phyloP scores from a whole-genome alignment of 306 rosid genomes.

The Trifolium repens region DNA sequence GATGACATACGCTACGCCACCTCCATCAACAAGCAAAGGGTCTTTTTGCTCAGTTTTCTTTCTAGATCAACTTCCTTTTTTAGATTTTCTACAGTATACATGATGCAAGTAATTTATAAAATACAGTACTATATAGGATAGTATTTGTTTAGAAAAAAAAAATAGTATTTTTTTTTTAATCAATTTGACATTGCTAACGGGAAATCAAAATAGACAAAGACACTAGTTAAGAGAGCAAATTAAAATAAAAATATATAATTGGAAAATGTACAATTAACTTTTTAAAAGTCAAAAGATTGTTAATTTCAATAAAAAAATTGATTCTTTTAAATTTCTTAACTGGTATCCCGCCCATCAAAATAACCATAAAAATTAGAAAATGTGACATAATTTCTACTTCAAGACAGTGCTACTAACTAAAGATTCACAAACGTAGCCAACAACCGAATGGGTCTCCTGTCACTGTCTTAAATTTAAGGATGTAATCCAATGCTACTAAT shows the following conservation, averaged over 20 bases:
- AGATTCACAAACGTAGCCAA: not conserved
- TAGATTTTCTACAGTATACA: not conserved
- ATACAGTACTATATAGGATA: not conserved
- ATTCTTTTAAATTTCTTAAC: too few relatives aligned
- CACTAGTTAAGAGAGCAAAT: too few relatives aligned
- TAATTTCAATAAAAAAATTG: too few relatives aligned
- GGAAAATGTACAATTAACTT: too few relatives aligned
- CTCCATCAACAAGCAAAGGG: conserved; percentile 37
- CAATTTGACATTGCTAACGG: not conserved
- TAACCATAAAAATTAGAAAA: not conserved
- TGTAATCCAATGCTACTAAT: not conserved
- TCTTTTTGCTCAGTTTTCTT: conserved; percentile 27
- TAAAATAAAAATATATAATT: too few relatives aligned
- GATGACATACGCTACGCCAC: conserved; percentile 42
- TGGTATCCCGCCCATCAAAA: not conserved
- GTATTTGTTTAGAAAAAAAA: too few relatives aligned
- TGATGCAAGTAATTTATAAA: conserved; percentile 25
- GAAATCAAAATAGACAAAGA: not conserved
- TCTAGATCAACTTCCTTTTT: not conserved
- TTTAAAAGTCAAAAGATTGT: too few relatives aligned
- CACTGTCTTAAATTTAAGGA: conserved; percentile 46
- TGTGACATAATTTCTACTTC: not conserved
- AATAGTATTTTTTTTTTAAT: not conserved
- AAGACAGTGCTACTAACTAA: conserved; percentile 5
- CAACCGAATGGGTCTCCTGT: conserved; percentile 22